Conservation (phyloP, 1,284 basidiomycete genomes). For the Ustilago curta region DNA sequence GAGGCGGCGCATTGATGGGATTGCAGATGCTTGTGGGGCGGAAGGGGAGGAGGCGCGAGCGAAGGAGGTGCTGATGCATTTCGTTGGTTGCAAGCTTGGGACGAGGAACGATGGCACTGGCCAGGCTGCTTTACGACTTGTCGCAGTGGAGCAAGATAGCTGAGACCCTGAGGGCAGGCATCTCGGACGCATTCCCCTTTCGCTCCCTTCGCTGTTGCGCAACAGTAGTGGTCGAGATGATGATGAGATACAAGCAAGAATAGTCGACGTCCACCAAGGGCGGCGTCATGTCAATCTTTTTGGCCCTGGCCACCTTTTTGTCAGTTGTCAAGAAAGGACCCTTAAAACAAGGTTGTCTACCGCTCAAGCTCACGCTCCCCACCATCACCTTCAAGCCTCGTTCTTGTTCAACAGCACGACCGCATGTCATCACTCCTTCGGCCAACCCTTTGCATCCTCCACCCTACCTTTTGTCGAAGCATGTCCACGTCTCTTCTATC, state of each 20-base stretch:
- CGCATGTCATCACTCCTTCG: constrained; percentile 8
- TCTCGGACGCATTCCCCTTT: constrained; percentile 1
- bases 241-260: not conserved
- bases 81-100: not conserved
- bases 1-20: not conserved
- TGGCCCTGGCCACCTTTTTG: too few species aligned
- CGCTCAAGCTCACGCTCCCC: too few species aligned
- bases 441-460: not conserved
- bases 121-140: not conserved
- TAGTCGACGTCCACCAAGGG: too few species aligned
- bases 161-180: not conserved
- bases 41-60: not conserved
- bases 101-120: not conserved
- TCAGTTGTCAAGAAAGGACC: not conserved
- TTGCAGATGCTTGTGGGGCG: not conserved
- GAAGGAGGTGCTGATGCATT: not conserved
- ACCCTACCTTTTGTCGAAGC: not conserved
- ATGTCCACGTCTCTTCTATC: constrained; percentile 15
- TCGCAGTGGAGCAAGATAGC: not conserved
- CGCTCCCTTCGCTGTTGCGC: not conserved
- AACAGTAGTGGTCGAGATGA: not conserved
- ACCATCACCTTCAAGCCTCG: not conserved
- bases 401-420: too few species aligned
- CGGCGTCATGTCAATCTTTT: too few species aligned
- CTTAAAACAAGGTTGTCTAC: too few species aligned